Evolutionary conservation across 2,329 filamentous ascomycete genomes (phyloP), one percentile per base, ranked within the genome.

Genomic region (Paradendryphiella salina): DNA sequence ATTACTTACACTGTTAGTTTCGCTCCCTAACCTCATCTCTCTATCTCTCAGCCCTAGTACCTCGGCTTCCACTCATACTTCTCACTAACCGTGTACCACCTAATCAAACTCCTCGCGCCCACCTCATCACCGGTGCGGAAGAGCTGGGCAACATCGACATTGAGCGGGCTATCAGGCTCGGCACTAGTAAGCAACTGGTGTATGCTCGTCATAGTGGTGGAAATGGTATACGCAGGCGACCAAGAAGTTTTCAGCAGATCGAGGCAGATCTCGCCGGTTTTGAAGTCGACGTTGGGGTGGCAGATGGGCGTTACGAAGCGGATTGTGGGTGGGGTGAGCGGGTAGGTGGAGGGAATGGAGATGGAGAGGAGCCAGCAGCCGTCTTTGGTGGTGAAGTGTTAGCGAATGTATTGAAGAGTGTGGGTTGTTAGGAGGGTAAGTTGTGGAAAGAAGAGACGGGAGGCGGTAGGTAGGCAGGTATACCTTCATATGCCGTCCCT

Each of bases 231-330:
- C 14, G 90, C 85, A 1, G 92, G 89, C 52, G 89, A 88, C 93
- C 93, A 97, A 14, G 82, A 82, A 0, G 77, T 79, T 53, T 83
- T 85, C 42, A 99, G 80, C 56, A 97, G 81, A 69, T 96, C 94
- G 21, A 97, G 84, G 73, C 94, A 99, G 69, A 99, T 94, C 75
- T 96, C 92, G 62, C 94, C 94, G 2, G 85, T 91, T 61, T 80
- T 65, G 63, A 72, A 72, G 48, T 72, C 69, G 64, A 56, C 78
- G 44, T 79, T 78, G 0, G 69, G 66, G 50, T 72, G 71, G 60
- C 66, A 71, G 61, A 70, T 71, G 52, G 68, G 68, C 6, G 69
- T 99, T n/a, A 80, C 77, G 77, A 99, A 99, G 50, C 76, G 79
- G 60, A 99, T 86, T 33, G 78, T 81, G 1, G 94, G 94, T 1